Percentiles rank a stretch among this genome's conserved stretches.
Conservation (phyloP, 345 rosid genomes). For the Nephelium lappaceum region DNA sequence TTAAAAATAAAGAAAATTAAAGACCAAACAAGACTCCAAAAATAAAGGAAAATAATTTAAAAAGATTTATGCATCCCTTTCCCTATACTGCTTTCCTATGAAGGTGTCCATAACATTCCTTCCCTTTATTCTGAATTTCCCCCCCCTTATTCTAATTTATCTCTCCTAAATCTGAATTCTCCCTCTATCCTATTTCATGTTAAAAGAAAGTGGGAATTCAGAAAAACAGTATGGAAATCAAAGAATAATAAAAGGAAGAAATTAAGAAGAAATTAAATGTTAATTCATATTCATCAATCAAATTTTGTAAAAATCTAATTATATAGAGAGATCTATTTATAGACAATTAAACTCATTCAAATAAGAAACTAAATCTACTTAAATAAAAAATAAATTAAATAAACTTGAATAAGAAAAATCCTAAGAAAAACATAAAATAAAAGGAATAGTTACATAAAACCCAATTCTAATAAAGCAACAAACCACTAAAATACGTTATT, state of each 20-base stretch:
- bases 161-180: neutral
- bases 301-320: neutral
- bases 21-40: too few species aligned
- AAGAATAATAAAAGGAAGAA: neutral
- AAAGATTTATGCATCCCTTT: too few species aligned
- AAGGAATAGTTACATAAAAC: too few species aligned
- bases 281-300: neutral
- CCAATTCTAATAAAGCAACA: neutral
- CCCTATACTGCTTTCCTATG: too few species aligned
- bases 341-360: neutral
- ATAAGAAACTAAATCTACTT: neutral
- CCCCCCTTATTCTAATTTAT: neutral
- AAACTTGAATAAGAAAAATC: neutral
- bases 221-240: neutral
- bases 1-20: too few species aligned
- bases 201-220: neutral
- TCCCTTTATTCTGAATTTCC: neutral
- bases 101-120: too few species aligned
- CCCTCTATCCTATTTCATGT: neutral
- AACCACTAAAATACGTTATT: neutral
- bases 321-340: neutral
- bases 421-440: neutral
- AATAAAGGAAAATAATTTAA: too few species aligned
- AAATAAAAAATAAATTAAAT: too few species aligned
- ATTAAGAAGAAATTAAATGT: too few species aligned